Evolutionary conservation across 148 eudicot genomes (phyloP).

Genomic region (Bassia scoparia): DNA sequence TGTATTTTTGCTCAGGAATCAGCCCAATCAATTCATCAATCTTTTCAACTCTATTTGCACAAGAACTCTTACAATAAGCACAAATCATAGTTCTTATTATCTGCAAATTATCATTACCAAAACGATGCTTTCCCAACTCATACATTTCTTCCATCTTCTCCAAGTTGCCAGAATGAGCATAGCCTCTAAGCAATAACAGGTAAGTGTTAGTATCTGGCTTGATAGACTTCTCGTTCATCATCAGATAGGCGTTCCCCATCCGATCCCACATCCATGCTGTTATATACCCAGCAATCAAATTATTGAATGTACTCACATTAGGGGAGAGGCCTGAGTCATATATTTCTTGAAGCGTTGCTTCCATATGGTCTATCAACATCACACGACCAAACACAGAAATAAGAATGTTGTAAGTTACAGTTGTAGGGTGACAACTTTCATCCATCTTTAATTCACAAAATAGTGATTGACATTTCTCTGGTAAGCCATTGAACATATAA

Average conservation of each 20-base stretch:
- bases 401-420: conserved; percentile 77
- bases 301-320: conserved; percentile 53
- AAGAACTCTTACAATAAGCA: conserved; percentile 63
- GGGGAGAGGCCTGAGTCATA: conserved; percentile 47
- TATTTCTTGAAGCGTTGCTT: conserved; percentile 54
- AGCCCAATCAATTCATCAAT: conserved; percentile 45
- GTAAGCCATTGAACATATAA: conserved; percentile 48
- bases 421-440: conserved; percentile 49
- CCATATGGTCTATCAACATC: conserved; percentile 81
- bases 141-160: conserved; percentile 74
- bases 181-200: conserved; percentile 70
- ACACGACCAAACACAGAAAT: conserved; percentile 64
- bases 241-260: conserved; percentile 60
- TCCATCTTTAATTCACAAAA: conserved; percentile 65
- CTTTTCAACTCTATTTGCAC: conserved; percentile 38
- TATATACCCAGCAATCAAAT: conserved; percentile 70
- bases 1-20: conserved; percentile 51
- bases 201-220: conserved; percentile 51
- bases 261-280: conserved; percentile 96
- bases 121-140: conserved; percentile 39
- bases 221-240: conserved; percentile 44
- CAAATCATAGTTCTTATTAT: conserved; percentile 56
- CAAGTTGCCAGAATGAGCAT: conserved; percentile 60
- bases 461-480: conserved; percentile 50
- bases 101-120: conserved; percentile 11